Conservation (phyloP, 2,329 filamentous ascomycete genomes). For the Aspergillus terreus region DNA sequence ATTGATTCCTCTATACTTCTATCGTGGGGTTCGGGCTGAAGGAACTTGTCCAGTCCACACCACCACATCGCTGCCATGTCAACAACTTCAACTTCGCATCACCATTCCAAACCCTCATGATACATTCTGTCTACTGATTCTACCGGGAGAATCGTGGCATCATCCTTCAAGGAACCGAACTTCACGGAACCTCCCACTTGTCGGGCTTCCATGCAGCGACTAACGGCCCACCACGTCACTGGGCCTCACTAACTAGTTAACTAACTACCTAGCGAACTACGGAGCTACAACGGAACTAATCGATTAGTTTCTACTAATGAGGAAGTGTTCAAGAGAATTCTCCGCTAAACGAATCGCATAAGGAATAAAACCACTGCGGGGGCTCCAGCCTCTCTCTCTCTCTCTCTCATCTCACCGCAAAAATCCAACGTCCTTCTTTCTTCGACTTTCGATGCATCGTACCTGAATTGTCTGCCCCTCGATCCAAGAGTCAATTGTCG, state of each 20-base stretch:
- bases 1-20: no score
- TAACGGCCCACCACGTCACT: constrained; percentile 19
- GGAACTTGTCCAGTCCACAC: no score
- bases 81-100: not conserved
- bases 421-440: constrained; percentile 9
- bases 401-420: constrained; percentile 19
- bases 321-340: no score
- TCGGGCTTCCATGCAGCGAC: constrained; percentile 28
- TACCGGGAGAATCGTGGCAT: no score
- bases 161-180: no score
- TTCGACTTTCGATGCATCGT: constrained; percentile 12
- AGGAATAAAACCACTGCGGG: constrained; percentile 12
- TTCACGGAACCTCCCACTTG: constrained; percentile 1
- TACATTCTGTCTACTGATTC: not conserved
- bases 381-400: constrained; percentile 11
- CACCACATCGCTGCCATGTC: not conserved
- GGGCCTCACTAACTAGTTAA: constrained; percentile 4
- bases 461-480: constrained; percentile 10
- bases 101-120: not conserved
- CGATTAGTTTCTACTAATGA: not conserved
- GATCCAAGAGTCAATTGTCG: constrained; percentile 1
- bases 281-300: not conserved
- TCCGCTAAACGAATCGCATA: not conserved
- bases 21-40: no score
- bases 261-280: not conserved